Base-by-base conservation (phyloP, 306 rosid genomes). In the Sechiopsis laciniata region DNA sequence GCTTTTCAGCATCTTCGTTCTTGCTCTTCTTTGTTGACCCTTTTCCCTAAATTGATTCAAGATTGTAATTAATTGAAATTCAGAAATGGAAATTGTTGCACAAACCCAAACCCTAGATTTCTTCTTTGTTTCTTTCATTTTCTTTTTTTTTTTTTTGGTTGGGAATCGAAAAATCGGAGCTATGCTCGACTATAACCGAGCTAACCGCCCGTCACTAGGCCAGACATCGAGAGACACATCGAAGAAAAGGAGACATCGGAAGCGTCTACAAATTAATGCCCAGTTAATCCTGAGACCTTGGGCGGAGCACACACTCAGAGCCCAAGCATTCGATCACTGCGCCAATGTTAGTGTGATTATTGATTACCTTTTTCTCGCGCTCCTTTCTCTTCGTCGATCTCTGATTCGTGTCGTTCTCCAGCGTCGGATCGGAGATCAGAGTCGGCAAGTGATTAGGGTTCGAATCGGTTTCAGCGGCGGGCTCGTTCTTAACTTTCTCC, bases 331-430 rank as follows among this genome's bases (percentile, higher is more conserved):
- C 37, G 5, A 32, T 5, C 37, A 32, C 37, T 5, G 37, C 37
- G 37, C 5, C 37, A 32, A 0, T 32, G 37, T 32, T 26, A 1
- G 50, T 77, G 12, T 40, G 17, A 20, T 66, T 11, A 19, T 20
- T 13, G 58, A 22, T 52, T 75, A 94, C 98, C 98, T 94, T 94
- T 86, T 94, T 94, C 80, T 89, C 97, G 60, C 90, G 88, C 53
- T 94, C 95, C 87, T 89, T 94, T 80, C 98, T 89, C 95, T 94
- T 94, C 15, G 74, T 58, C 26, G 80, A 37, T 81, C 81, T 84
- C 80, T 81, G 88, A 78, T 78, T 90, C 82, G 78, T 75, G 81
- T 83, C 67, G 80, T 83, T 79, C 77, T 80, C 90, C 52, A 80
- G 77, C n/a, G 81, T 57, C 29, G 84, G 84, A 83, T 88, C 90